Conservation (phyloP, 73 alveolate species). For the Paraurostyla sp. region DNA sequence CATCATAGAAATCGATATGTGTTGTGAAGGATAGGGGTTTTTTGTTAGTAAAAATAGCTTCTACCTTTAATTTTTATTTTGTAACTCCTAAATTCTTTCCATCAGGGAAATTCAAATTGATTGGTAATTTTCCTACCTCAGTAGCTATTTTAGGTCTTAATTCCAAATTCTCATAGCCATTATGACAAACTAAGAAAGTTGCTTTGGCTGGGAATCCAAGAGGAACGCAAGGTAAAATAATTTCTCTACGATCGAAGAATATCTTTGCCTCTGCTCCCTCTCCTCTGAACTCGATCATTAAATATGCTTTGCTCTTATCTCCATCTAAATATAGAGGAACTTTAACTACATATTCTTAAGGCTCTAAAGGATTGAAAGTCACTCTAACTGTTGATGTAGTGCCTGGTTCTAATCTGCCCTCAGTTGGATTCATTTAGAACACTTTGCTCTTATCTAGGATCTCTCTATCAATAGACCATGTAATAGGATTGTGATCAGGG, state of each 20-base stretch:
- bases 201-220: conserved; percentile 93
- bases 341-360: conserved; percentile 88
- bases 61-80: conserved; percentile 91
- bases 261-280: conserved; percentile 97
- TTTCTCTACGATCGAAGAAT: conserved; percentile 97
- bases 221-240: conserved; percentile 97
- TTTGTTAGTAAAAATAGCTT: conserved; percentile 89
- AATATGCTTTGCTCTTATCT: conserved; percentile 86
- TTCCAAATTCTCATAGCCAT: conserved; percentile 97
- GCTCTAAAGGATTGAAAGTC: conserved; percentile 95
- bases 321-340: conserved; percentile 93
- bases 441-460: conserved; percentile 79
- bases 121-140: conserved; percentile 90
- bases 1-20: conserved; percentile 95
- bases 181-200: conserved; percentile 92
- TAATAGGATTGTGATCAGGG: conserved; percentile 88
- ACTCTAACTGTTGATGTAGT: conserved; percentile 93
- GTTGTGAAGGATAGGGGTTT: conserved; percentile 97
- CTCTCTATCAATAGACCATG: conserved; percentile 89
- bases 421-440: conserved; percentile 89
- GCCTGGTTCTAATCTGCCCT: conserved; percentile 93
- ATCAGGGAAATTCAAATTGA: conserved; percentile 88
- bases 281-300: conserved; percentile 92
- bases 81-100: conserved; percentile 89
- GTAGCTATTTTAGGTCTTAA: conserved; percentile 90